phyloP scores from a whole-genome alignment of 2,329 filamentous ascomycete species.

The Talaromyces marneffei region DNA sequence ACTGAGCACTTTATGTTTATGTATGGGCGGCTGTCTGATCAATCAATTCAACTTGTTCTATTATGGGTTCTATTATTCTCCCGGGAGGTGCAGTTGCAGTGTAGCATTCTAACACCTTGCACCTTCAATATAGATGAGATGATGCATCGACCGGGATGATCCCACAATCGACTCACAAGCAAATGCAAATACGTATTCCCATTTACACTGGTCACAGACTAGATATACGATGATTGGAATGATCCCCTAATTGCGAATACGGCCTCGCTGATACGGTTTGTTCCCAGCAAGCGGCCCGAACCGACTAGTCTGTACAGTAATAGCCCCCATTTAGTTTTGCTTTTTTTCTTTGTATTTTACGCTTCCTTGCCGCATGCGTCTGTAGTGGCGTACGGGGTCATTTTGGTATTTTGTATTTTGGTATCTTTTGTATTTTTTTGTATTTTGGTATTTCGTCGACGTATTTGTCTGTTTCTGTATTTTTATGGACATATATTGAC shows the following conservation, averaged over 20 bases:
- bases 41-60: constrained; percentile 16
- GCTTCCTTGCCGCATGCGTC: neutral
- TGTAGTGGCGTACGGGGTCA: neutral
- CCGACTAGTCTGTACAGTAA: constrained; percentile 1
- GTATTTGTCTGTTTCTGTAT: no score
- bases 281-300: constrained; percentile 15
- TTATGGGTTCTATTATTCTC: neutral
- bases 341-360: neutral
- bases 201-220: neutral
- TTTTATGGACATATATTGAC: no score
- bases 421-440: no score
- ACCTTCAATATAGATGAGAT: neutral
- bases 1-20: constrained; percentile 22
- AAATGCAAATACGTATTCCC: neutral
- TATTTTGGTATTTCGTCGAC: neutral
- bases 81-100: neutral
- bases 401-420: neutral
- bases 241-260: neutral
- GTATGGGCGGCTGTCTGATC: constrained; percentile 39
- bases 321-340: neutral
- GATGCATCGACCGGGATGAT: neutral
- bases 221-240: neutral
- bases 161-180: neutral
- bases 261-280: neutral
- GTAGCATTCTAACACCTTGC: neutral